These are phyloP conservation scores for Acer campestre DNA, from an alignment of 345 rosid genomes.

Conservation along the genomic window DNA sequence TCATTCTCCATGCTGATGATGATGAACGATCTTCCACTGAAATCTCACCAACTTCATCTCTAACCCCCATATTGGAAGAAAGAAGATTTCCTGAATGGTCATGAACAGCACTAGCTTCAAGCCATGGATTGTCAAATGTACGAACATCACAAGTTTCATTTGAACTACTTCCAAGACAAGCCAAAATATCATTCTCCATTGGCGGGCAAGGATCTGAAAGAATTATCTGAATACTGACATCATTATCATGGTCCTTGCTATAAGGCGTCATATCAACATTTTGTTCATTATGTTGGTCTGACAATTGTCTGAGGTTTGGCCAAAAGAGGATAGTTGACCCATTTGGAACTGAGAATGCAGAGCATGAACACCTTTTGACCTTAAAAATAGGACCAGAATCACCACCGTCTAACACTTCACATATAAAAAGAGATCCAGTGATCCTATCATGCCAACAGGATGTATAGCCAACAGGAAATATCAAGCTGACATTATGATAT, in stretches of 20 bases:
- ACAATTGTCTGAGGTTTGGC: constrained; percentile 33
- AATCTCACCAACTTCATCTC: constrained; percentile 74
- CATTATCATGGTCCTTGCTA: constrained; percentile 47
- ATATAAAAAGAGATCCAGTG: constrained; percentile 84
- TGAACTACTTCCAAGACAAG: constrained; percentile 47
- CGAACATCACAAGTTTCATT: constrained; percentile 28
- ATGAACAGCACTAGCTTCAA: constrained; percentile 34
- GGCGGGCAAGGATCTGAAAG: constrained; percentile 74
- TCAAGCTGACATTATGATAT: constrained; percentile 64
- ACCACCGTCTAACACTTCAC: constrained; percentile 88
- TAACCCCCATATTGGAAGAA: constrained; percentile 28
- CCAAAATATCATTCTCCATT: constrained; percentile 54
- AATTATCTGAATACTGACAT: constrained; percentile 53
- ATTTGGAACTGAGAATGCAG: constrained; percentile 52
- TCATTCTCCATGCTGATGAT: constrained; percentile 71
- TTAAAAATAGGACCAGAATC: constrained; percentile 87
- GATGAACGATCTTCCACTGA: constrained; percentile 73
- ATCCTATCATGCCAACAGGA: constrained; percentile 98
- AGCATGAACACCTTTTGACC: constrained; percentile 83
- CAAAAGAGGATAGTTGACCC: constrained; percentile 60
- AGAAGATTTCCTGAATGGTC: constrained; percentile 27
- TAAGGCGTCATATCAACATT: constrained; percentile 24
- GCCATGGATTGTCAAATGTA: constrained; percentile 30
- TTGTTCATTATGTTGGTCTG: constrained; percentile 38
- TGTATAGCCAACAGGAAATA: constrained; percentile 84